These are phyloP conservation scores for Stephanocyclus meneghinianus DNA, from an alignment of 352 stramenopile species.

Conservation along the genomic window DNA sequence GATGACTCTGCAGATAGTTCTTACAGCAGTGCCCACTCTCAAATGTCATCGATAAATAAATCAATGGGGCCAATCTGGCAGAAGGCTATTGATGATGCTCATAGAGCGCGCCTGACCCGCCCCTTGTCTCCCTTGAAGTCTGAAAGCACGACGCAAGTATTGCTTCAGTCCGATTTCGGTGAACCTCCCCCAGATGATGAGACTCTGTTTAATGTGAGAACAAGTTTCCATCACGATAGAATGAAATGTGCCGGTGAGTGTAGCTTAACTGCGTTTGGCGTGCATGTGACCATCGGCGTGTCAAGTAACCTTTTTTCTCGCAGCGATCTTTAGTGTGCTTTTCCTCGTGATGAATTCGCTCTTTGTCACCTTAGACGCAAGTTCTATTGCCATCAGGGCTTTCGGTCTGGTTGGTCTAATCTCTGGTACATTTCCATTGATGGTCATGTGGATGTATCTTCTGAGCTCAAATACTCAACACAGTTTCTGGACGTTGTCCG, in stretches of 20 bases:
- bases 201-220: not conserved
- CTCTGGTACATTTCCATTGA: constrained; percentile 41
- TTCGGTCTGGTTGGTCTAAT: constrained; percentile 40
- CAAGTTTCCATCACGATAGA: constrained; percentile 9
- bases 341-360: constrained; percentile 11
- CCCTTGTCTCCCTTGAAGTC: not conserved
- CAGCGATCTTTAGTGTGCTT: not conserved
- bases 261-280: constrained; percentile 43
- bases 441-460: constrained; percentile 60
- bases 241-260: constrained; percentile 28
- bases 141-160: not conserved
- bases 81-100: constrained; percentile 2
- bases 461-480: constrained; percentile 38
- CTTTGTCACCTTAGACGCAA: not conserved
- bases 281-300: constrained; percentile 32
- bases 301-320: not conserved
- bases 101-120: not conserved
- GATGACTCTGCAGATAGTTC: not conserved
- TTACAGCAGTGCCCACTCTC: constrained; percentile 6
- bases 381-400: constrained; percentile 18
- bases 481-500: constrained; percentile 46
- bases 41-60: not conserved
- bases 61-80: constrained; percentile 3
- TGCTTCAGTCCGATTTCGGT: not conserved
- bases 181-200: constrained; percentile 1